Base-by-base conservation (phyloP, 1,284 basidiomycete species). In the Thelephora terrestris region DNA sequence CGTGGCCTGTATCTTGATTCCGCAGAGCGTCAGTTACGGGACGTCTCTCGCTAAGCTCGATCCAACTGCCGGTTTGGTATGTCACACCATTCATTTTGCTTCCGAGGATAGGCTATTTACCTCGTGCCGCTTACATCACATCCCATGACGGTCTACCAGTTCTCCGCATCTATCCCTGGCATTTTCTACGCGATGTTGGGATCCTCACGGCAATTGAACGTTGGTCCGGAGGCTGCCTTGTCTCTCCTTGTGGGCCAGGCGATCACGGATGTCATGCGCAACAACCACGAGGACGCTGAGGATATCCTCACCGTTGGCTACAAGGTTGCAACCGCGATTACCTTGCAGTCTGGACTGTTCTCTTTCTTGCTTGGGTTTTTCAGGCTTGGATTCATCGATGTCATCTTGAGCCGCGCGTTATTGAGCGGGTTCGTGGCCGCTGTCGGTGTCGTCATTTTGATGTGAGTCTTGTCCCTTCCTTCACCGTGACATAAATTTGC, bases 11-110 rank as follows among this genome's bases (percentile, higher is more conserved):
- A 82, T 96, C 68, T 74, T 96, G 43, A 89, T 96, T 54, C 93
- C 93, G 3, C 90, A 92, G 63, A 90, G 87, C 1, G 88, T 97
- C 65, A 91, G 88, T 57, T 97, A 96, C 61, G 91, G 91, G 3
- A 83, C 85, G 1, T 85, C 88, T 3, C 70, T 97, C 5, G 91
- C 92, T 7, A 79, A 83, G 52, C 69, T 93, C 35, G 84, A 78
- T 54, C 89, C 91, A 20, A 77, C 88, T 0, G 77, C 88, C 36
- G 93, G 93, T 43, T 69, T 97, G 56, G 91, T 94, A 66, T 59
- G 81, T 65, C 10, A 23, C 43, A 12, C 25, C 27, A 36, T 27
- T 39, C 4, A 18, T 20, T 23, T 32, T 12, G 20, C 21, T 1
- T 23, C 38, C 12, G 6, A 3, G 7, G 7, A 32, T 12, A 5